These are phyloP conservation scores for Plantago major DNA, from an alignment of 257 asterid species.

Conservation along the genomic window DNA sequence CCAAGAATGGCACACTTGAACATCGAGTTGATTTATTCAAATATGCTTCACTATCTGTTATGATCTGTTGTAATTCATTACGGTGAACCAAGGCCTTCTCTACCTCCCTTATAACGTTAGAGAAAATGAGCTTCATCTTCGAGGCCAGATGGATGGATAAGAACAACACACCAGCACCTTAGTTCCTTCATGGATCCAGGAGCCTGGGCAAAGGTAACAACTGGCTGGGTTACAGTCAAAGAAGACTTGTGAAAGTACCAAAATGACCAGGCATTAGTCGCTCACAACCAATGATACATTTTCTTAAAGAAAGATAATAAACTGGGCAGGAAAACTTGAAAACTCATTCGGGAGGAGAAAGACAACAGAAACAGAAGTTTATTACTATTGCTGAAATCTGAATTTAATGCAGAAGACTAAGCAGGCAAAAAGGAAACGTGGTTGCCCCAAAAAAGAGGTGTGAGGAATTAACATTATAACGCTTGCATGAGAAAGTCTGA, in stretches of 20 bases:
- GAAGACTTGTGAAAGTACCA: conserved; percentile 51
- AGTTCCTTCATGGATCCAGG: conserved; percentile 92
- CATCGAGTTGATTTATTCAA: conserved; percentile 29
- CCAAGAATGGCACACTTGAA: conserved; percentile 37
- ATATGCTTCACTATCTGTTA: conserved; percentile 29
- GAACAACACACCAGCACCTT: conserved; percentile 62
- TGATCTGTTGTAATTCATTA: conserved; percentile 48
- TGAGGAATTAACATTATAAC: conserved; percentile 29
- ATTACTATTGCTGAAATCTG: too few relatives aligned
- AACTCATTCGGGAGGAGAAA: too few relatives aligned
- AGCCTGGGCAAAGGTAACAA: conserved; percentile 89
- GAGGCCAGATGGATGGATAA: conserved; percentile 38
- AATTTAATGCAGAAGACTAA: too few relatives aligned
- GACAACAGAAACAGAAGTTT: too few relatives aligned
- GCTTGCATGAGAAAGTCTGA: conserved; percentile 78
- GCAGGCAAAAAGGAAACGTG: too few relatives aligned
- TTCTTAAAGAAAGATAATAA: neutral
- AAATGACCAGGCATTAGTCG: conserved; percentile 16
- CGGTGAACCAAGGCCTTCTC: conserved; percentile 19
- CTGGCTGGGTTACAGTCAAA: conserved; percentile 79
- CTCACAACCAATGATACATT: neutral
- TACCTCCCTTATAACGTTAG: conserved; percentile 17
- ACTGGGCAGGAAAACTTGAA: too few relatives aligned
- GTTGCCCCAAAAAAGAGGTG: too few relatives aligned
- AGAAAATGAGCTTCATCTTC: conserved; percentile 30